Evolutionary conservation across 2,329 filamentous ascomycete species (phyloP).

Genomic region (Colletotrichum tropicale): DNA sequence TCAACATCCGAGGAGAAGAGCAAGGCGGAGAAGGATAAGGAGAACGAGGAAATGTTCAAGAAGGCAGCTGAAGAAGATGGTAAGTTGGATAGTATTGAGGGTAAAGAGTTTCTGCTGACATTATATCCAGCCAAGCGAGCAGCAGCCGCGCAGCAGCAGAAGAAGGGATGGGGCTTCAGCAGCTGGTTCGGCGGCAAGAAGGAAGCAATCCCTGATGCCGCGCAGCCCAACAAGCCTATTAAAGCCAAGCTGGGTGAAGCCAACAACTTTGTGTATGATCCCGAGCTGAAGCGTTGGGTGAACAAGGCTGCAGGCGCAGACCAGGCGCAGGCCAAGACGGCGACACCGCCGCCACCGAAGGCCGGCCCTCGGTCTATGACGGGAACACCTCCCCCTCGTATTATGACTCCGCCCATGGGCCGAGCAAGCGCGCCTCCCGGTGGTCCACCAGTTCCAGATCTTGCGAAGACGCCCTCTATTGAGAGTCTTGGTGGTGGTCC

Average conservation of each 20-base stretch:
- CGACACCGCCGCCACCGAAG: slow-evolving; percentile 81
- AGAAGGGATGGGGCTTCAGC: slow-evolving; percentile 80
- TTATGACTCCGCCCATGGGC: slow-evolving; percentile 31
- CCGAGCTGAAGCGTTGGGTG: slow-evolving; percentile 96
- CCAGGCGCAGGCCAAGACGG: slow-evolving; percentile 60
- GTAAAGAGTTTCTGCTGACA: slow-evolving; percentile 17
- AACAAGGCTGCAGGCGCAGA: slow-evolving; percentile 88
- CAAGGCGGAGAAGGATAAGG: slow-evolving; percentile 73
- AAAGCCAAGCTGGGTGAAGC: slow-evolving; percentile 93
- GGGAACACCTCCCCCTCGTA: slow-evolving; percentile 54
- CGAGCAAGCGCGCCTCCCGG: slow-evolving; percentile 27
- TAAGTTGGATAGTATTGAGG: slow-evolving; percentile 38
- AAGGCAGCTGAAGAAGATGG: slow-evolving; percentile 81
- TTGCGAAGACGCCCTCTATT: slow-evolving; percentile 30
- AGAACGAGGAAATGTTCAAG: slow-evolving; percentile 84
- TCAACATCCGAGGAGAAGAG: slow-evolving; percentile 57
- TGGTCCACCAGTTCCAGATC: slow-evolving; percentile 23
- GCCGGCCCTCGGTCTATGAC: slow-evolving; percentile 58
- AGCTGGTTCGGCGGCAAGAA: slow-evolving; percentile 85
- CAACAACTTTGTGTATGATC: slow-evolving; percentile 91
- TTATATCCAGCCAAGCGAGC: slow-evolving; percentile 62
- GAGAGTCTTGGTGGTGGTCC: slow-evolving; percentile 36
- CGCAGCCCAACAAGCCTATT: slow-evolving; percentile 67
- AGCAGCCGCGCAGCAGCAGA: slow-evolving; percentile 49
- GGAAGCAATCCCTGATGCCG: slow-evolving; percentile 48